A percentile compares a stretch with the other conserved stretches of the same genome.
Conservation (phyloP, 306 rosid genomes). For the Castanospermum australe region DNA sequence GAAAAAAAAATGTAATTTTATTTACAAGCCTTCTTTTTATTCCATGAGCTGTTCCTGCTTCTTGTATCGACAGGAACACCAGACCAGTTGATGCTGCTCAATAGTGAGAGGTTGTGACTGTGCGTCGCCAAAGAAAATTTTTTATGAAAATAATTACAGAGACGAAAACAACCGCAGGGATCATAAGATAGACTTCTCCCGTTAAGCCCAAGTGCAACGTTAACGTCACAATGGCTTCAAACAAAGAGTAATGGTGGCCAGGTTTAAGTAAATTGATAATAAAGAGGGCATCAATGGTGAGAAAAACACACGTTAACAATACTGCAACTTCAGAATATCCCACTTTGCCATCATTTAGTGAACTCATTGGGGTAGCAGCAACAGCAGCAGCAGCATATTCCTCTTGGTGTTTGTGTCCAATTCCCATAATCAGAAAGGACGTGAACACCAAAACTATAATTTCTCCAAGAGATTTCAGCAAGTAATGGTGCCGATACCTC, state of each 20-base stretch:
- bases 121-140: slow-evolving; percentile 24
- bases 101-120: not conserved
- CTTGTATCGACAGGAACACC: no score
- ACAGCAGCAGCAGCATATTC: not conserved
- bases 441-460: not conserved
- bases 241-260: slow-evolving; percentile 29
- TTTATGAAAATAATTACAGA: slow-evolving; percentile 13
- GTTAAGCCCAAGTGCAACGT: slow-evolving; percentile 21
- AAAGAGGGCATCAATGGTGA: slow-evolving; percentile 14
- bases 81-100: not conserved
- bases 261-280: slow-evolving; percentile 19
- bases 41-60: no score
- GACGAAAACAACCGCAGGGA: not conserved
- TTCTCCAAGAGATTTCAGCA: slow-evolving; percentile 25
- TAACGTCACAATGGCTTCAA: slow-evolving; percentile 21
- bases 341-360: not conserved
- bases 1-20: no score
- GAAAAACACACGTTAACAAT: not conserved
- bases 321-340: not conserved
- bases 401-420: slow-evolving; percentile 11
- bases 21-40: no score
- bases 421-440: slow-evolving; percentile 11
- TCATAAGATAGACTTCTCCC: not conserved
- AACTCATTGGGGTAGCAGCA: not conserved
- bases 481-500: not conserved